phyloP scores from a whole-genome alignment of 2,329 filamentous ascomycete genomes.

The Leptographium procerum region DNA sequence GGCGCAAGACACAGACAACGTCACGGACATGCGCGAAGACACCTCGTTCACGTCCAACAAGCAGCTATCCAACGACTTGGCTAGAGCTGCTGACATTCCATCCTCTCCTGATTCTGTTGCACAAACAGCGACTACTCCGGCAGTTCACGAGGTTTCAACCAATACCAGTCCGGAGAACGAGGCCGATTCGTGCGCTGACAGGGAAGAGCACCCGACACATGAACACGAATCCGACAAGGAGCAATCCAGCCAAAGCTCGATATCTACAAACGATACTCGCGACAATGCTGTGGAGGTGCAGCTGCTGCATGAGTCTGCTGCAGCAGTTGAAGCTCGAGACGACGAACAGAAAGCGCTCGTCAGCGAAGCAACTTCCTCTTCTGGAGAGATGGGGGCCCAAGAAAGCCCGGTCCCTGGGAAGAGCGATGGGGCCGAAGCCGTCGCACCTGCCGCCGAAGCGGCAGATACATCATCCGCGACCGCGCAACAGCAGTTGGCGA shows the following conservation, averaged over 20 bases:
- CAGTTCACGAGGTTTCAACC: slow-evolving; percentile 54
- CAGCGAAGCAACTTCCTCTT: neutral
- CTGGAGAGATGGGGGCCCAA: neutral
- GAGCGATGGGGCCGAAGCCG: neutral
- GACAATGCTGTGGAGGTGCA: slow-evolving; percentile 28
- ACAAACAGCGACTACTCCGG: slow-evolving; percentile 63
- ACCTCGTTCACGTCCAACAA: neutral
- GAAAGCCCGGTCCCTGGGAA: neutral
- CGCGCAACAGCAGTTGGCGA: neutral
- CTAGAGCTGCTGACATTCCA: slow-evolving; percentile 26
- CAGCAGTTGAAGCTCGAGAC: slow-evolving; percentile 10
- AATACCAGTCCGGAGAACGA: slow-evolving; percentile 67
- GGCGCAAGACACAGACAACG: neutral
- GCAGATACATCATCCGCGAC: neutral
- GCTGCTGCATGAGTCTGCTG: slow-evolving; percentile 30
- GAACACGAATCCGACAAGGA: slow-evolving; percentile 14
- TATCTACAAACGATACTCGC: neutral
- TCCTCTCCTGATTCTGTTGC: slow-evolving; percentile 56
- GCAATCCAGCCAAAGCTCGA: neutral
- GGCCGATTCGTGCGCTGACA: slow-evolving; percentile 42
- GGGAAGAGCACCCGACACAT: slow-evolving; percentile 26
- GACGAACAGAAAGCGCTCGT: neutral
- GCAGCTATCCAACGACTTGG: neutral
- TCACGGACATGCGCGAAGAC: neutral
- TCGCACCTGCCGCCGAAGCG: neutral